Conservation (phyloP, 495 filamentous ascomycete genomes). For the Hypoxylon fuscum region DNA sequence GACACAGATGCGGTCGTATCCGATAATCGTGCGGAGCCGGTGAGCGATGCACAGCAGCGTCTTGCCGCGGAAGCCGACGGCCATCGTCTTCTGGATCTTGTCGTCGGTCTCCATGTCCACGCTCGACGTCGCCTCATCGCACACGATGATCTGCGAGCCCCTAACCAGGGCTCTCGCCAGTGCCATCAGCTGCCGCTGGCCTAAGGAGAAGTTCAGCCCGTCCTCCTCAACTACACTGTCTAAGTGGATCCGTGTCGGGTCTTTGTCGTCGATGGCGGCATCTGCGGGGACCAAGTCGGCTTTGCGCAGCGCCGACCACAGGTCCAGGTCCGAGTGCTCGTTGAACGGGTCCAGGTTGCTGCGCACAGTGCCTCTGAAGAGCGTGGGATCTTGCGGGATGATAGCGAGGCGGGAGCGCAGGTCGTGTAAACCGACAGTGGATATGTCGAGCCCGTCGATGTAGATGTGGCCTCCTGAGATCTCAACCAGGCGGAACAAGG, state of each 20-base stretch:
- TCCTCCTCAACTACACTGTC: constrained; percentile 91
- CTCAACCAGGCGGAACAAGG: constrained; percentile 90
- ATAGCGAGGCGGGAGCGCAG: constrained; percentile 89
- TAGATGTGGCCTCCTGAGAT: constrained; percentile 82
- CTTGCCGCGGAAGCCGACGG: constrained; percentile 83
- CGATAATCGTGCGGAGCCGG: constrained; percentile 86
- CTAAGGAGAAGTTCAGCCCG: constrained; percentile 94
- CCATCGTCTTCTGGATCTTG: constrained; percentile 93
- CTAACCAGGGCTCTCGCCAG: constrained; percentile 89
- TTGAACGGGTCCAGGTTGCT: constrained; percentile 92
- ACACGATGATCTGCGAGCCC: constrained; percentile 88
- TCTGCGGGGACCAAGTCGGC: constrained; percentile 74
- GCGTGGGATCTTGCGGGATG: constrained; percentile 95
- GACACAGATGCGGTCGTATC: constrained; percentile 95
- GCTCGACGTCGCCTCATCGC: constrained; percentile 91
- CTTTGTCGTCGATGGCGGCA: constrained; percentile 48
- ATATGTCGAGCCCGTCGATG: constrained; percentile 92
- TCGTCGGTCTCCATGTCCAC: constrained; percentile 97
- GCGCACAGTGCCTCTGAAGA: constrained; percentile 91
- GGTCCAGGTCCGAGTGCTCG: constrained; percentile 84
- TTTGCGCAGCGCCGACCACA: constrained; percentile 87
- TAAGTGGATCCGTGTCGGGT: constrained; percentile 72
- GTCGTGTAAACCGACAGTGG: constrained; percentile 82
- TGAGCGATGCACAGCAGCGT: constrained; percentile 97
- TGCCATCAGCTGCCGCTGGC: constrained; percentile 95